Percentiles rank a stretch among this genome's conserved stretches.
Conservation (phyloP, 1,139 yeast species). For the Debaryomyces nepalensis region DNA sequence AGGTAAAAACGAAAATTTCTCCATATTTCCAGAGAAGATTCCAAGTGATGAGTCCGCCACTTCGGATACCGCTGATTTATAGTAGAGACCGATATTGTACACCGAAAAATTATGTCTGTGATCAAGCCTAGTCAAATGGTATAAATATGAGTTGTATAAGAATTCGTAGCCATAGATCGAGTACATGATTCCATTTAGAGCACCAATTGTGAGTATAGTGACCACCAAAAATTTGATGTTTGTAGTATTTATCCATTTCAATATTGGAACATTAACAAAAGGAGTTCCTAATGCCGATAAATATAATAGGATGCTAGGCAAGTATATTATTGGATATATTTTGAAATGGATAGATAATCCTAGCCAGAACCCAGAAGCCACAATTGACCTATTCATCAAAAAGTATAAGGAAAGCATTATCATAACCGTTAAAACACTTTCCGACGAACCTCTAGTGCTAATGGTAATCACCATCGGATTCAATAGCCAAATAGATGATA, state of each 20-base stretch:
- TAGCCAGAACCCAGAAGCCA: constrained; percentile 63
- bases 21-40: constrained; percentile 26
- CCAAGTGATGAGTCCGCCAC: constrained; percentile 6
- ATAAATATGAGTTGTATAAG: constrained; percentile 76
- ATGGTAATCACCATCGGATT: constrained; percentile 97
- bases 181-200: constrained; percentile 64
- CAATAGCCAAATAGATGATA: constrained; percentile 76
- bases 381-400: constrained; percentile 34
- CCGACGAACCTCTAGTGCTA: constrained; percentile 92
- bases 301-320: constrained; percentile 54
- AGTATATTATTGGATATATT: constrained; percentile 85
- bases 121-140: constrained; percentile 82
- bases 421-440: constrained; percentile 82
- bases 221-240: constrained; percentile 52
- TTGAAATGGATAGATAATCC: constrained; percentile 90
- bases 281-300: constrained; percentile 28
- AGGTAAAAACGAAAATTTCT: constrained; percentile 76
- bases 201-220: constrained; percentile 46
- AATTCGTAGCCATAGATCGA: constrained; percentile 72
- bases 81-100: constrained; percentile 78
- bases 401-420: constrained; percentile 63
- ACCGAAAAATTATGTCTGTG: constrained; percentile 95
- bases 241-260: constrained; percentile 45
- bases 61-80: constrained; percentile 48
- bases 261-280: constrained; percentile 31